These are phyloP conservation scores for Zopfia rhizophila DNA, from an alignment of 2,329 filamentous ascomycete species.

Conservation along the genomic window DNA sequence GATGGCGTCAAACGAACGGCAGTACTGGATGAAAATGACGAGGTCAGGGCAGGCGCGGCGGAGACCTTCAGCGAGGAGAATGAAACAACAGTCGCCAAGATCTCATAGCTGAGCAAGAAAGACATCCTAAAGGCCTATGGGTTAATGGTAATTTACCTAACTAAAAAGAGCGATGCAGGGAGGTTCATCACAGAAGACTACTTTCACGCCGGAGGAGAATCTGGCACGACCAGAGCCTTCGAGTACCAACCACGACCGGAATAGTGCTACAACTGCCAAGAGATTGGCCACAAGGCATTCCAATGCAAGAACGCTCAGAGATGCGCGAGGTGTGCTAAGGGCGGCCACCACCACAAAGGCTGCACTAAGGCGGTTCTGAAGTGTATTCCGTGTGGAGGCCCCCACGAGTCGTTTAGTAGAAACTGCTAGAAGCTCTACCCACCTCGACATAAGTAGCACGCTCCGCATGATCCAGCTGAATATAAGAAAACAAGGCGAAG, in stretches of 20 bases:
- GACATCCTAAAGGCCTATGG: slow-evolving; percentile 14
- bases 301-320: slow-evolving; percentile 16
- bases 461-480: slow-evolving; percentile 15
- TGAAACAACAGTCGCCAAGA: slow-evolving; percentile 16
- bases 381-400: slow-evolving; percentile 10
- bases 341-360: slow-evolving; percentile 17
- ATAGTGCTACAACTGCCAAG: slow-evolving; percentile 21
- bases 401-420: slow-evolving; percentile 14
- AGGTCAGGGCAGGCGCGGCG: slow-evolving; percentile 11
- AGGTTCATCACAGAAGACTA: slow-evolving; percentile 14
- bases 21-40: slow-evolving; percentile 6
- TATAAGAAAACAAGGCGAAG: slow-evolving; percentile 15
- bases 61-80: slow-evolving; percentile 15
- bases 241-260: slow-evolving; percentile 11
- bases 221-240: slow-evolving; percentile 15
- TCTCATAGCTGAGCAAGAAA: slow-evolving; percentile 15
- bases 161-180: slow-evolving; percentile 17
- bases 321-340: slow-evolving; percentile 17
- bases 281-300: slow-evolving; percentile 16
- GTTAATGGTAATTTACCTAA: slow-evolving; percentile 14
- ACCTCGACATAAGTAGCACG: slow-evolving; percentile 7
- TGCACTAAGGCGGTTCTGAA: slow-evolving; percentile 14
- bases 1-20: slow-evolving; percentile 17
- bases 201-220: slow-evolving; percentile 20
- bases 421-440: slow-evolving; percentile 14